Evolutionary conservation across 1,139 yeast species (phyloP).

Genomic region (Candida sojae): DNA sequence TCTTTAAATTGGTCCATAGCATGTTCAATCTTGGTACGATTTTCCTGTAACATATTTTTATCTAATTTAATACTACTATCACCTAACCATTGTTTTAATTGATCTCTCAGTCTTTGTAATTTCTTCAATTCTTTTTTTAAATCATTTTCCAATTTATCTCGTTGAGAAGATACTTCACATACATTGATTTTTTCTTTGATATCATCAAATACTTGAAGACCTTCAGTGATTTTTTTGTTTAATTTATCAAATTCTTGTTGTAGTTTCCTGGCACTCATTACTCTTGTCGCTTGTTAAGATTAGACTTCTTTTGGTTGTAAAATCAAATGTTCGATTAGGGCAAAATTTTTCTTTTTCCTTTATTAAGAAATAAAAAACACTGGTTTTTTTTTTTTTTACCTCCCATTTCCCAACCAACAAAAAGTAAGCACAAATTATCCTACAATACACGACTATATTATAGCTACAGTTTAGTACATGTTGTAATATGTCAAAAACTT

Average conservation of each 20-base stretch:
- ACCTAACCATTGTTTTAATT: conserved; percentile 92
- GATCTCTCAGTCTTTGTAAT: conserved; percentile 92
- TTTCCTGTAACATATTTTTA: conserved; percentile 69
- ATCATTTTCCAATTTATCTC: conserved; percentile 92
- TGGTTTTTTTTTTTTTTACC: background rate
- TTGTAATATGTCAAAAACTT: too few species aligned
- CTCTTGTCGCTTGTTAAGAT: too few species aligned
- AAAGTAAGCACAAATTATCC: too few species aligned
- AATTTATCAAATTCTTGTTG: conserved; percentile 90
- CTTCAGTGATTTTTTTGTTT: conserved; percentile 92
- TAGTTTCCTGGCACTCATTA: conserved; percentile 49
- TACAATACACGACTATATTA: background rate
- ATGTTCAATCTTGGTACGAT: conserved; percentile 79
- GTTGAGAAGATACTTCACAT: conserved; percentile 84
- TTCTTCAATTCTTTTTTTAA: conserved; percentile 95
- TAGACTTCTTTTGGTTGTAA: background rate
- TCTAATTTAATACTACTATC: conserved; percentile 93
- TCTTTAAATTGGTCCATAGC: conserved; percentile 98
- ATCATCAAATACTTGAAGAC: conserved; percentile 83
- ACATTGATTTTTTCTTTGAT: conserved; percentile 83
- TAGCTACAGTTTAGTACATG: too few species aligned
- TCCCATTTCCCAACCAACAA: too few species aligned
- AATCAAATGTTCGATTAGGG: background rate
- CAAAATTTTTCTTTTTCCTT: background rate
- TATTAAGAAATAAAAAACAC: too few species aligned